Evolutionary conservation across 495 filamentous ascomycete genomes (phyloP).

Genomic region (Hyaloscypha bicolor): DNA sequence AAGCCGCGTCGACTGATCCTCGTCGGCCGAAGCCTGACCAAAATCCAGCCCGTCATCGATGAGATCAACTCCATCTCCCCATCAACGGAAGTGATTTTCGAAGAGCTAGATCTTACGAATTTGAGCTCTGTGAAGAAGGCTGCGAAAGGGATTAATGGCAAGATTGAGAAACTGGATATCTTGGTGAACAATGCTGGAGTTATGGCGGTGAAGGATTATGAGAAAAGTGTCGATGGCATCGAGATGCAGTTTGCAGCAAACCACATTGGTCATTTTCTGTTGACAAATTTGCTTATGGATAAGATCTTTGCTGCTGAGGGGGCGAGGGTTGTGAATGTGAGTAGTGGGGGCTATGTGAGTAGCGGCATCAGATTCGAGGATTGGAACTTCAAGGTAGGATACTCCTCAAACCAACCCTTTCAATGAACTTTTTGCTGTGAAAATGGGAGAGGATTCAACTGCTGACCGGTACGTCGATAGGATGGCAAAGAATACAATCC

Average conservation of each 20-base stretch:
- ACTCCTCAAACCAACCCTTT: background rate
- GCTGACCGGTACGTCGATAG: slow-evolving; percentile 20
- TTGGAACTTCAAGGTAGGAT: slow-evolving; percentile 17
- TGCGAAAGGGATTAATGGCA: slow-evolving; percentile 31
- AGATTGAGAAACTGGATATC: slow-evolving; percentile 34
- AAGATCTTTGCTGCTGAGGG: background rate
- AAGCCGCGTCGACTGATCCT: slow-evolving; percentile 45
- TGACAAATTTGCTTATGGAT: slow-evolving; percentile 54
- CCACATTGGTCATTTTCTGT: slow-evolving; percentile 60
- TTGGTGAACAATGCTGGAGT: slow-evolving; percentile 38
- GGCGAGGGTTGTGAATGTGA: slow-evolving; percentile 16
- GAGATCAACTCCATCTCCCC: slow-evolving; percentile 11
- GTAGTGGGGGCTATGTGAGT: background rate
- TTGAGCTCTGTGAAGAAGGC: slow-evolving; percentile 31
- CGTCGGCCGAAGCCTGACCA: slow-evolving; percentile 40
- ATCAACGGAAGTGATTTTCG: background rate
- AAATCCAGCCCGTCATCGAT: slow-evolving; percentile 39
- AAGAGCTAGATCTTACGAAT: slow-evolving; percentile 10
- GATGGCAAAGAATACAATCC: slow-evolving; percentile 26
- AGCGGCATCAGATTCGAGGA: slow-evolving; percentile 22
- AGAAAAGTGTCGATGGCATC: slow-evolving; percentile 31
- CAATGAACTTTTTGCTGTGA: too few relatives aligned
- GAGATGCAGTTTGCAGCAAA: slow-evolving; percentile 63
- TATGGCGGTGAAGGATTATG: slow-evolving; percentile 27
- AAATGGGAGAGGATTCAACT: background rate